These are phyloP conservation scores for Backusella liffmaniae DNA, from an alignment of 192 early-diverging fungal species.

Conservation along the genomic window DNA sequence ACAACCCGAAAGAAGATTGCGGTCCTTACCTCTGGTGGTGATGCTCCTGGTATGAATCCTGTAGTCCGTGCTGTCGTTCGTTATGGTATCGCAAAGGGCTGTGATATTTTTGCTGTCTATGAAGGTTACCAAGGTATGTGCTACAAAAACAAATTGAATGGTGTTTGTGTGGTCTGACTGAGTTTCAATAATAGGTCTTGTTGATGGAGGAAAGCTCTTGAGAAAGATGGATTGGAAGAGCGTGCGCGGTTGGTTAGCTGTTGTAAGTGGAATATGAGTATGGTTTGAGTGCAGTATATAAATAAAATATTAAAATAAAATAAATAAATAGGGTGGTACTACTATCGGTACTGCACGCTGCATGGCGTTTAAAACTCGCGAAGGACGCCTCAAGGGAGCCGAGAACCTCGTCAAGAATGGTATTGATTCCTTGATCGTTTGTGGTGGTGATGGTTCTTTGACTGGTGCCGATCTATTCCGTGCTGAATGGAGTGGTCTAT, in stretches of 20 bases:
- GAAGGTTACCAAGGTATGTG: slow-evolving; percentile 88
- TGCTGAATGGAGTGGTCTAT: slow-evolving; percentile 84
- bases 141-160: background rate
- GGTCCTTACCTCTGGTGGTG: slow-evolving; percentile 92
- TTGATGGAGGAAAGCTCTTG: slow-evolving; percentile 90
- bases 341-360: slow-evolving; percentile 94
- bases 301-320: background rate
- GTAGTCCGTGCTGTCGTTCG: slow-evolving; percentile 91
- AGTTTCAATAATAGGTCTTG: slow-evolving; percentile 60
- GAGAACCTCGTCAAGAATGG: slow-evolving; percentile 86
- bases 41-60: slow-evolving; percentile 97
- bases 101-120: slow-evolving; percentile 86
- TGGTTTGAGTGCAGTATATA: background rate
- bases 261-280: slow-evolving; percentile 40
- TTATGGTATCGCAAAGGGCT: slow-evolving; percentile 80
- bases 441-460: slow-evolving; percentile 96
- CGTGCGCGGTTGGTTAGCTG: slow-evolving; percentile 81
- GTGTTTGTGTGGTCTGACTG: background rate
- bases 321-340: slow-evolving; percentile 76
- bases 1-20: slow-evolving; percentile 74
- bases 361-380: slow-evolving; percentile 78
- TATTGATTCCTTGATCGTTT: slow-evolving; percentile 95
- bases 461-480: slow-evolving; percentile 93
- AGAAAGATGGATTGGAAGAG: slow-evolving; percentile 84
- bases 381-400: slow-evolving; percentile 81